Percentiles rank a stretch among this genome's conserved stretches.
Conservation (phyloP, 73 alveolate genomes). For the Loxodes magnus region DNA sequence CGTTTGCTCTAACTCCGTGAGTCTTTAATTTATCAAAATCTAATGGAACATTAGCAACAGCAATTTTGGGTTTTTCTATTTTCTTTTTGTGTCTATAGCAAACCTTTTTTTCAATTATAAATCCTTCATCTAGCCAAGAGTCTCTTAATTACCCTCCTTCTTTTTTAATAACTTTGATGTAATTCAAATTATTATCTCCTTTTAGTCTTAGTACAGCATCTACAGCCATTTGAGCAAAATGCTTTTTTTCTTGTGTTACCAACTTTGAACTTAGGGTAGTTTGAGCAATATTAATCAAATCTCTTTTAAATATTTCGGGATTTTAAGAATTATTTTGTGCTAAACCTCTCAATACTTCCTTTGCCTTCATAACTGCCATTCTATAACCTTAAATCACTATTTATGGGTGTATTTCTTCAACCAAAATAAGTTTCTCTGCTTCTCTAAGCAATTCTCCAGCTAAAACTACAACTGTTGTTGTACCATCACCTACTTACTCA, state of each 20-base stretch:
- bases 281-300: constrained; percentile 76
- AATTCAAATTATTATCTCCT: constrained; percentile 79
- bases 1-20: constrained; percentile 89
- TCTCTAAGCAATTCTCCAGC: constrained; percentile 94
- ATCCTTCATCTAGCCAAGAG: constrained; percentile 91
- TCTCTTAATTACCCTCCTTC: constrained; percentile 94
- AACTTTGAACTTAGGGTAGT: constrained; percentile 89
- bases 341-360: constrained; percentile 25
- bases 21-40: constrained; percentile 94
- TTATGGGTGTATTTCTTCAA: constrained; percentile 80
- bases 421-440: constrained; percentile 85
- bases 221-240: constrained; percentile 83
- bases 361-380: constrained; percentile 84
- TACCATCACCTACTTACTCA: constrained; percentile 95
- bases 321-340: constrained; percentile 61
- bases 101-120: constrained; percentile 75
- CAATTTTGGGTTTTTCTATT: constrained; percentile 66
- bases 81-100: constrained; percentile 76
- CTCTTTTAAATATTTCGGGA: constrained; percentile 61
- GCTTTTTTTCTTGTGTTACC: constrained; percentile 72
- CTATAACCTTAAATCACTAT: constrained; percentile 81
- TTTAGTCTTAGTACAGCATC: constrained; percentile 92
- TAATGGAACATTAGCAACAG: constrained; percentile 92
- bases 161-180: constrained; percentile 82
- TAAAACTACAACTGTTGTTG: constrained; percentile 87